These are phyloP conservation scores for Diphasiastrum complanatum DNA, from an alignment of 83 land plant genomes.

Conservation along the genomic window DNA sequence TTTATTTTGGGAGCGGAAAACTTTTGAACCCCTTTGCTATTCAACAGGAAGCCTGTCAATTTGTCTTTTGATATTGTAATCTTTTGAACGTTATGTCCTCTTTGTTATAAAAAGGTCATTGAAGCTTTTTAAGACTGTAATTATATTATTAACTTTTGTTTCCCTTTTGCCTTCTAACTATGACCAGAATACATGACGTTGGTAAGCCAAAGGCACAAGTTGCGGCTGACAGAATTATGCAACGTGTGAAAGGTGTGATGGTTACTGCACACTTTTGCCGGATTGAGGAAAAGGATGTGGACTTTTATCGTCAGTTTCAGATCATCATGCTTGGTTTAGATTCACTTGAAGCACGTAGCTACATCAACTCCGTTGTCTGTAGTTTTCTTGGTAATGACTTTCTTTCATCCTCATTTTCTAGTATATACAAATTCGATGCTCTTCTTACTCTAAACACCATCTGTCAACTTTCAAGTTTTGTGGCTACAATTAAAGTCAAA, in stretches of 20 bases:
- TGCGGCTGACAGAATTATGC: slow-evolving; percentile 96
- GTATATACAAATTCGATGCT: no score
- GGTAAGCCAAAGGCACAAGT: slow-evolving; percentile 97
- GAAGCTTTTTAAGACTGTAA: no score
- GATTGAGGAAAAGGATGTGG: slow-evolving; percentile 87
- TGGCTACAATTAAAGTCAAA: no score
- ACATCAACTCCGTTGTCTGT: slow-evolving; percentile 91
- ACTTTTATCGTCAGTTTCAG: slow-evolving; percentile 69
- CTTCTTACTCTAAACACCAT: no score
- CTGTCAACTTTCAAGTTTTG: not conserved
- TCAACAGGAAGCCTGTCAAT: no score
- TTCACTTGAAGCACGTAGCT: slow-evolving; percentile 97
- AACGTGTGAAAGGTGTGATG: slow-evolving; percentile 85
- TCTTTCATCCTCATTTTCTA: not conserved
- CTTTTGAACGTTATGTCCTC: no score
- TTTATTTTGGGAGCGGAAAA: no score
- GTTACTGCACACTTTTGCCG: slow-evolving; percentile 93
- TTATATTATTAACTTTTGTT: no score
- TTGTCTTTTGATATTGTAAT: no score
- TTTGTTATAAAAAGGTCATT: no score
- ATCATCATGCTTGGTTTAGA: slow-evolving; percentile 97
- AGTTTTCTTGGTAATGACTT: slow-evolving; percentile 67
- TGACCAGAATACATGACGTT: slow-evolving; percentile 82
- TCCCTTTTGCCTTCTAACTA: no score
- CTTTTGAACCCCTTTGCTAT: no score